These are phyloP conservation scores for Ustilago sp. DNA, from an alignment of 1,284 basidiomycete species.

Conservation along the genomic window DNA sequence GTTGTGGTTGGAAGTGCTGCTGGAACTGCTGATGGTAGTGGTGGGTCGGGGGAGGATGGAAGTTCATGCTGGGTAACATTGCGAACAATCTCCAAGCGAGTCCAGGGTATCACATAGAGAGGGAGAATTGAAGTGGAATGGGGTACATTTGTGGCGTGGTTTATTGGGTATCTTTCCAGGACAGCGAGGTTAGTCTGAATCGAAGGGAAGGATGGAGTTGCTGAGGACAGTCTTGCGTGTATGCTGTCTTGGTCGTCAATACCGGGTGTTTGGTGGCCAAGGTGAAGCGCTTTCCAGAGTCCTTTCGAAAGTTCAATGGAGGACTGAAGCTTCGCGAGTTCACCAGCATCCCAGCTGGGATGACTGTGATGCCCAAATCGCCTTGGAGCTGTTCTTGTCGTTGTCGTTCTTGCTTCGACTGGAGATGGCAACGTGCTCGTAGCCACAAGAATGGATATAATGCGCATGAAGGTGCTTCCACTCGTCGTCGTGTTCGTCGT, in stretches of 20 bases:
- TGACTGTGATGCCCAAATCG: too few relatives aligned
- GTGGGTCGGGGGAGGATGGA: background rate
- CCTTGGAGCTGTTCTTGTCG: too few relatives aligned
- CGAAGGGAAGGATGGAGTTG: background rate
- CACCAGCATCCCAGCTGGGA: too few relatives aligned
- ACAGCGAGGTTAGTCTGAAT: background rate
- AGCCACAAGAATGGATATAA: too few relatives aligned
- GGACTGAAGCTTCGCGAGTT: too few relatives aligned
- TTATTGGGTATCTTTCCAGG: background rate
- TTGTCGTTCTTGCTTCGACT: too few relatives aligned
- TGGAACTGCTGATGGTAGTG: background rate
- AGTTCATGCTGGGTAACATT: constrained; percentile 8
- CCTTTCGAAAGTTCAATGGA: too few relatives aligned
- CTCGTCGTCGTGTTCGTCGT: background rate
- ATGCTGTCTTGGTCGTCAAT: background rate
- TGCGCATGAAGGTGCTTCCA: background rate
- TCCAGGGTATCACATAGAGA: background rate
- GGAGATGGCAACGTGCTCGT: too few relatives aligned
- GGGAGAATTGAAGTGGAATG: background rate
- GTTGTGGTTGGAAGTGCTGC: background rate
- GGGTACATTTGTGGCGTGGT: background rate
- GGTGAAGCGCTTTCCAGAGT: background rate
- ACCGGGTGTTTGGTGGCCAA: background rate
- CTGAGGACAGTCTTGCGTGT: background rate
- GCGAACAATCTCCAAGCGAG: background rate